Evolutionary conservation across 2,329 filamentous ascomycete species (phyloP), one percentile per base, ranked within the genome.

Genomic region (Phaeosphaeria sp.): DNA sequence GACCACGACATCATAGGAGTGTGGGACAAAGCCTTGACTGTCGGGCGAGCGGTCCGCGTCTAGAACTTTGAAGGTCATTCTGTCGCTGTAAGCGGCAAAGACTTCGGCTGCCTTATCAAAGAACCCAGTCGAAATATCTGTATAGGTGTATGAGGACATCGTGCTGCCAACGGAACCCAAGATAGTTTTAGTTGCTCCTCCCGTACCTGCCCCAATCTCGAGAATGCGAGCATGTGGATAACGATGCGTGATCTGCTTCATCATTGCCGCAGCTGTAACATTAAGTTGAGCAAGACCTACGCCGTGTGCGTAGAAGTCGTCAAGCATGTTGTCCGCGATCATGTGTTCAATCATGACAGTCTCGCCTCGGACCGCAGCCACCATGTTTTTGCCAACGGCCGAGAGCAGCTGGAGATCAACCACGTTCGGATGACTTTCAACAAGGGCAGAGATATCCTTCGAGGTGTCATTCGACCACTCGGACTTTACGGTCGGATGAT

Each of bases 1-100:
- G 13, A 70, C 47, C 18, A 70, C 55, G 2, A 72, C 4, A 46
- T 72, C 68, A 33, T 57, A 67, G 1, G 45, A 6, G 3, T 22
- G 21, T 11, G 42, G 27, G 5, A 40, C 40, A 33, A 59, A 65
- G 2, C 60, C 63, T 46, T 70, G 65, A 6, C 45, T 45, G 0
- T 8, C 2, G 0, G 57, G 57, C 3, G 42, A n/a, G 48, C 54
- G 33, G 3, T 52, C 51, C 17, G 55, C 48, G 39, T 66, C 51
- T 3, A 66, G 33, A 3, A 11, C 24, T 21, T 51, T 57, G 49
- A 57, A 66, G 1, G 13, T 22, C 53, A 65, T 51, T 22, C 55
- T 36, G 6, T 39, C 50, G 24, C 51, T 50, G 17, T 55, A 55
- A 3, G 55, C 53, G 5, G 6, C 27, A 22, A 55, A 55, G 2